These are phyloP conservation scores for Agaricus subrufescens DNA, from an alignment of 768 basidiomycete genomes.

Conservation along the genomic window DNA sequence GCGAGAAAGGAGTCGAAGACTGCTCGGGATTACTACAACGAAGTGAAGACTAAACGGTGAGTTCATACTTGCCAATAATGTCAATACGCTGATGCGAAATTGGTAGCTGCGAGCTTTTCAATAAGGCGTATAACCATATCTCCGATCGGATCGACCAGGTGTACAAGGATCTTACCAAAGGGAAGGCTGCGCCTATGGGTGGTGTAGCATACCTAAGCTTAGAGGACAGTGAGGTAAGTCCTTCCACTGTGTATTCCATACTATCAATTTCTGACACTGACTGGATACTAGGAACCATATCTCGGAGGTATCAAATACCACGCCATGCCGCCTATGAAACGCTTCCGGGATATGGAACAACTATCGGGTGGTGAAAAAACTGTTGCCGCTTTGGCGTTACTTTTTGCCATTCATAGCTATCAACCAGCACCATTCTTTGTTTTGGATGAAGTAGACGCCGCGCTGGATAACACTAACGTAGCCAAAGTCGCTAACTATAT, in stretches of 20 bases:
- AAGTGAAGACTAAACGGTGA: slow-evolving; percentile 78
- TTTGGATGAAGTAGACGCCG: slow-evolving; percentile 97
- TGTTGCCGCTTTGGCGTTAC: slow-evolving; percentile 91
- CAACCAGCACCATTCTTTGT: slow-evolving; percentile 98
- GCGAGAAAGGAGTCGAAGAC: slow-evolving; percentile 84
- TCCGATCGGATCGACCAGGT: slow-evolving; percentile 92
- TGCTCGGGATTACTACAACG: slow-evolving; percentile 90
- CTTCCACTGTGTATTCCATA: neutral
- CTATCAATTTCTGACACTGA: neutral
- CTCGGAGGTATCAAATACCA: slow-evolving; percentile 87
- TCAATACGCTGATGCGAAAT: neutral
- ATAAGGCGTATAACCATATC: slow-evolving; percentile 94
- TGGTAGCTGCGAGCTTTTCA: slow-evolving; percentile 74
- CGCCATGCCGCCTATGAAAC: slow-evolving; percentile 99
- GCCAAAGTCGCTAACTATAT: slow-evolving; percentile 95
- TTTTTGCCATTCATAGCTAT: slow-evolving; percentile 97
- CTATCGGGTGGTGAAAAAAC: slow-evolving; percentile 98
- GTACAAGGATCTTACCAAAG: slow-evolving; percentile 97
- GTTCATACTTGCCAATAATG: slow-evolving; percentile 12
- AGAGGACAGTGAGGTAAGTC: slow-evolving; percentile 87
- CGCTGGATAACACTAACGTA: slow-evolving; percentile 98
- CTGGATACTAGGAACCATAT: slow-evolving; percentile 24
- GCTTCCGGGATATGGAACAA: slow-evolving; percentile 99
- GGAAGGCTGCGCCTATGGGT: slow-evolving; percentile 88
- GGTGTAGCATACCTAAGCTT: slow-evolving; percentile 95